Percentiles rank a stretch among this genome's conserved stretches.
phyloP scores from a whole-genome alignment of 768 basidiomycete species.

The Cystofilobasidium bisporidii region DNA sequence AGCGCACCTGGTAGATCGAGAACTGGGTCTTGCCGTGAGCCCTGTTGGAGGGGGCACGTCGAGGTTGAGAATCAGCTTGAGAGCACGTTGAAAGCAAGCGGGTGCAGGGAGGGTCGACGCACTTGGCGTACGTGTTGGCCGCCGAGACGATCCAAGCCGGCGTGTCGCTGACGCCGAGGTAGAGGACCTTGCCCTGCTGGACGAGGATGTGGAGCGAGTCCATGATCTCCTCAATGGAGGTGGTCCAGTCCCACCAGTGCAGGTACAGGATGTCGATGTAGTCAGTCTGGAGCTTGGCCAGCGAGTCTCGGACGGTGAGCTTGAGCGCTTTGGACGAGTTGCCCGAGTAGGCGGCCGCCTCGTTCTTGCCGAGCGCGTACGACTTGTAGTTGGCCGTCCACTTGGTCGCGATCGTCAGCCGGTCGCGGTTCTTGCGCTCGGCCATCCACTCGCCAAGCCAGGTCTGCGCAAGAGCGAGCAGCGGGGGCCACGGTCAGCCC shows the following conservation, averaged over 20 bases:
- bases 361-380: slow-evolving; percentile 15
- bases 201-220: slow-evolving; percentile 29
- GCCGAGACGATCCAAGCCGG: slow-evolving; percentile 33
- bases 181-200: slow-evolving; percentile 31
- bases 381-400: slow-evolving; percentile 11
- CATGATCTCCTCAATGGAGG: slow-evolving; percentile 32
- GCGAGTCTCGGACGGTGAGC: slow-evolving; percentile 29
- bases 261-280: slow-evolving; percentile 32
- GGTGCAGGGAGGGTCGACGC: too few species aligned
- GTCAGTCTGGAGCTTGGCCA: slow-evolving; percentile 32
- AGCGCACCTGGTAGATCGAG: slow-evolving; percentile 12
- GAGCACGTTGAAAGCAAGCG: too few species aligned
- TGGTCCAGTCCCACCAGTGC: slow-evolving; percentile 29
- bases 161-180: slow-evolving; percentile 33
- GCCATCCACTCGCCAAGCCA: slow-evolving; percentile 29
- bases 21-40: slow-evolving; percentile 30
- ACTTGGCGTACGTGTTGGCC: slow-evolving; percentile 32
- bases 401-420: slow-evolving; percentile 22
- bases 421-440: slow-evolving; percentile 20
- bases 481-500: too few species aligned
- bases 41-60: too few species aligned
- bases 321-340: slow-evolving; percentile 30
- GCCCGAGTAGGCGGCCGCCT: slow-evolving; percentile 15
- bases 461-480: not conserved
- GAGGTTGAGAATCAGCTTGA: too few species aligned